These are phyloP conservation scores for Colletotrichum brevisporum DNA, from an alignment of 2,329 filamentous ascomycete genomes.

Conservation along the genomic window DNA sequence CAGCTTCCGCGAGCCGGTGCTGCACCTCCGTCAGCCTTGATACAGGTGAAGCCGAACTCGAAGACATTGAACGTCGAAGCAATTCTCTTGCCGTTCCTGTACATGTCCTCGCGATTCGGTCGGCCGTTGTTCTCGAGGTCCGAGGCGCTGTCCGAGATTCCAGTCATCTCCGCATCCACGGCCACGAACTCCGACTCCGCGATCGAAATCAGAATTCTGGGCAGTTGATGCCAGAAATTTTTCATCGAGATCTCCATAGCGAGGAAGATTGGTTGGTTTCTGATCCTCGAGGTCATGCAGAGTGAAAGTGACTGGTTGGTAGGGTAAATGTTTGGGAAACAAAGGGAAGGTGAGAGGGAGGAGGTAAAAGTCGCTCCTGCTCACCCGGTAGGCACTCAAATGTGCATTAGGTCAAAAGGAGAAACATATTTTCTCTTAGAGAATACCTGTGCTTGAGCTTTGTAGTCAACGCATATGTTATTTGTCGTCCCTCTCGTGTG, in stretches of 20 bases:
- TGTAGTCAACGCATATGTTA: too few relatives aligned
- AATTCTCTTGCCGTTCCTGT: constrained; percentile 46
- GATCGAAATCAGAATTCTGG: constrained; percentile 48
- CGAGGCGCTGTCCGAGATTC: constrained; percentile 20
- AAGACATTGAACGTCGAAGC: constrained; percentile 51
- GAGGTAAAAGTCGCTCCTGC: too few relatives aligned
- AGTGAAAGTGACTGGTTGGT: not conserved
- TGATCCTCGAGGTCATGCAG: not conserved
- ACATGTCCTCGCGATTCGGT: constrained; percentile 40
- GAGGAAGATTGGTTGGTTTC: not conserved
- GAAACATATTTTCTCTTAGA: too few relatives aligned
- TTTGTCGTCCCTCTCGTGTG: too few relatives aligned
- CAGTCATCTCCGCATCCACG: constrained; percentile 55
- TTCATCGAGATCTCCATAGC: constrained; percentile 42
- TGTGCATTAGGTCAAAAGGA: too few relatives aligned
- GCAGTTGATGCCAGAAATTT: constrained; percentile 45
- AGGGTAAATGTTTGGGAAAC: not conserved
- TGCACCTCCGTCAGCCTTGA: constrained; percentile 36
- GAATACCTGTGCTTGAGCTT: too few relatives aligned
- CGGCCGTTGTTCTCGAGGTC: constrained; percentile 1
- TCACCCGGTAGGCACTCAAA: too few relatives aligned
- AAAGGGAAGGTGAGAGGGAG: too few relatives aligned
- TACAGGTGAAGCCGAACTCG: constrained; percentile 54
- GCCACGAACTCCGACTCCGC: constrained; percentile 49
- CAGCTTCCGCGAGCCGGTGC: too few relatives aligned